These are phyloP conservation scores for Rhodotorula sp. DNA, from an alignment of 1,284 basidiomycete genomes.

Conservation along the genomic window DNA sequence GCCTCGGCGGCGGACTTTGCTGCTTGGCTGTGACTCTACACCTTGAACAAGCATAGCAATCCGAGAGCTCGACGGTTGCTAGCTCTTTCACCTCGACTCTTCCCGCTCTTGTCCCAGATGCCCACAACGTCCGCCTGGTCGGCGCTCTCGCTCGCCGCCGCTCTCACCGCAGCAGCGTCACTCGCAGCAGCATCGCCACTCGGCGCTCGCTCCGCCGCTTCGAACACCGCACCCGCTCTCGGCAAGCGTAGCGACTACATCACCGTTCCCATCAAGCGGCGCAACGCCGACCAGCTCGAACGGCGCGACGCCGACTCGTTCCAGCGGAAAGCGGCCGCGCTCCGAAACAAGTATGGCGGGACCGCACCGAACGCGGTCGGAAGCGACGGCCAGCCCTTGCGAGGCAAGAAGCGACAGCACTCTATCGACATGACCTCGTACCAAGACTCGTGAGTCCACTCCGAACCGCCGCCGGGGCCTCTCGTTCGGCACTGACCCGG, in stretches of 20 bases:
- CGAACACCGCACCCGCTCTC: too few relatives aligned
- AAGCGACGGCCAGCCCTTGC: not conserved
- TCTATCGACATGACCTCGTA: conserved; percentile 30
- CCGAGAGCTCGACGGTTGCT: too few relatives aligned
- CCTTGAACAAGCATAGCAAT: too few relatives aligned
- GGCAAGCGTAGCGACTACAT: not conserved
- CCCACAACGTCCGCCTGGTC: conserved; percentile 14
- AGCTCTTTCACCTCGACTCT: not conserved
- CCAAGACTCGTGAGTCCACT: conserved; percentile 30
- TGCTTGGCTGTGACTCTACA: too few relatives aligned
- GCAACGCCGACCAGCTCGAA: conserved; percentile 4
- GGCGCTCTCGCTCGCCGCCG: not conserved
- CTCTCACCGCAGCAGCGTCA: not conserved
- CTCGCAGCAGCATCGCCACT: conserved; percentile 3
- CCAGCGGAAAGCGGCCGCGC: conserved; percentile 16
- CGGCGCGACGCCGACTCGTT: conserved; percentile 16
- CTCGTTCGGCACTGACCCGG: not conserved
- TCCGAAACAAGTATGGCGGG: conserved; percentile 30
- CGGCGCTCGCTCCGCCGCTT: conserved; percentile 2
- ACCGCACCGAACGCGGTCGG: not conserved
- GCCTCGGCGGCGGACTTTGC: too few relatives aligned
- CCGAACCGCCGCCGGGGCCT: not conserved
- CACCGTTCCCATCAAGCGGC: conserved; percentile 21
- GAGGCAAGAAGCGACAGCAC: conserved; percentile 10
- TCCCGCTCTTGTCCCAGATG: not conserved